Evolutionary conservation across 176 grass and related monocot genomes (phyloP).

Genomic region (Tillandsia leiboldiana): DNA sequence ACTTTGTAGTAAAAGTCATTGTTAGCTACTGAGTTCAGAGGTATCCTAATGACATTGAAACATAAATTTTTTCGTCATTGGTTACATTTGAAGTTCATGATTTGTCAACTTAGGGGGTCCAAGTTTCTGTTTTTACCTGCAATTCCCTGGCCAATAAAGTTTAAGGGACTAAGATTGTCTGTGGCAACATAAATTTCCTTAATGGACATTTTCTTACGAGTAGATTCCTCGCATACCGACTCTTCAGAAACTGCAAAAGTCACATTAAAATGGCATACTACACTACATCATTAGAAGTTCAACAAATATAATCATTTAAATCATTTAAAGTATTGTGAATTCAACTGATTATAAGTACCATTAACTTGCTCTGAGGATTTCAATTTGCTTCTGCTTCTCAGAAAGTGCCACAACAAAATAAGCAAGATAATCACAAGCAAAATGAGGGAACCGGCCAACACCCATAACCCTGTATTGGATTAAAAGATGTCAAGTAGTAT

Average conservation of each 20-base stretch:
- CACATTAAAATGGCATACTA: neutral
- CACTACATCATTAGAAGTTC: neutral
- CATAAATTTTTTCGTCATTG: too few relatives aligned
- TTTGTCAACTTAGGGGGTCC: neutral
- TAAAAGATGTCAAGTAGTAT: neutral
- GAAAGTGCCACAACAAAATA: slow-evolving; percentile 6
- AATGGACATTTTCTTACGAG: slow-evolving; percentile 38
- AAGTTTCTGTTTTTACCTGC: slow-evolving; percentile 31
- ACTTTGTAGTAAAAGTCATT: too few relatives aligned
- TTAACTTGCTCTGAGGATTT: neutral
- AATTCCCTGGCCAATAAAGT: slow-evolving; percentile 55
- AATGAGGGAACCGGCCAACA: neutral
- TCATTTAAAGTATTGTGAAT: neutral
- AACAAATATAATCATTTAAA: neutral
- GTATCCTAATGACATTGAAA: too few relatives aligned
- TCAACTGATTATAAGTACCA: neutral
- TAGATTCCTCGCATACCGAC: slow-evolving; percentile 24
- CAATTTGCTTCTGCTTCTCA: neutral
- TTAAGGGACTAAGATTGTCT: slow-evolving; percentile 32
- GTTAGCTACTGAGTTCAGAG: too few relatives aligned
- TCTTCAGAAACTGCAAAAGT: slow-evolving; percentile 26
- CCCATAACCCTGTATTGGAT: slow-evolving; percentile 5
- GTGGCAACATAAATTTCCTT: slow-evolving; percentile 54
- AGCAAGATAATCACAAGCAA: neutral
- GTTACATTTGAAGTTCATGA: too few relatives aligned